These are phyloP conservation scores for Hypholoma fasciculare DNA, from an alignment of 768 basidiomycete genomes.

Conservation along the genomic window DNA sequence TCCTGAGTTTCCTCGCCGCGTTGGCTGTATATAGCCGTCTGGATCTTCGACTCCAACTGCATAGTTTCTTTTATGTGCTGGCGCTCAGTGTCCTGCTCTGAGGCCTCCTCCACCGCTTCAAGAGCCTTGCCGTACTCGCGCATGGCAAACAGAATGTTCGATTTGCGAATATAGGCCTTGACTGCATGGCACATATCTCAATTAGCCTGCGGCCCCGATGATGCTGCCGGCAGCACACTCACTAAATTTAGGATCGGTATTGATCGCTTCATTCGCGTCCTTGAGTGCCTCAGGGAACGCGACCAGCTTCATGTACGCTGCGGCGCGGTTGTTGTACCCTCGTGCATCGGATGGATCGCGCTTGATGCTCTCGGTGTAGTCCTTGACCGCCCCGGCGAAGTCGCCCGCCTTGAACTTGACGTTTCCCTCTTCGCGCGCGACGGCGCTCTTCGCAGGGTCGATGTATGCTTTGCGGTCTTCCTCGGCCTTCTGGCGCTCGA, in stretches of 20 bases:
- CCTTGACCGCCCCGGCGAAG: conserved; percentile 89
- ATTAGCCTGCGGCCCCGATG: conserved; percentile 3
- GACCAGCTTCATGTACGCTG: conserved; percentile 92
- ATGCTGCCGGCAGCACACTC: conserved; percentile 19
- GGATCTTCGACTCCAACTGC: conserved; percentile 76
- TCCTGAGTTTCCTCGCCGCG: conserved; percentile 88
- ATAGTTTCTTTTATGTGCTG: conserved; percentile 86
- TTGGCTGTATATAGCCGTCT: conserved; percentile 76
- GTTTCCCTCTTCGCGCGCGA: conserved; percentile 92
- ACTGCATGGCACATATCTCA: conserved; percentile 41
- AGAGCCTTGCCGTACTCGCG: conserved; percentile 88
- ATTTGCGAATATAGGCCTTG: conserved; percentile 95
- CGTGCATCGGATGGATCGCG: conserved; percentile 87
- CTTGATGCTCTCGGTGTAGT: conserved; percentile 96
- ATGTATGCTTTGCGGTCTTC: conserved; percentile 82
- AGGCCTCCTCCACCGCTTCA: conserved; percentile 77
- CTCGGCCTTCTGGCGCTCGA: conserved; percentile 79
- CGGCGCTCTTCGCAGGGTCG: conserved; percentile 78
- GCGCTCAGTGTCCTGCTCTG: conserved; percentile 74
- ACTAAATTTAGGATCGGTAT: conserved; percentile 86
- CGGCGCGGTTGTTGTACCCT: conserved; percentile 98
- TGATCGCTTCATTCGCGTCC: conserved; percentile 92
- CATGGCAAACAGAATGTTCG: conserved; percentile 84
- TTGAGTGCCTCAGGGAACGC: conserved; percentile 96
- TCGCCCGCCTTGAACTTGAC: conserved; percentile 87